phyloP scores from a whole-genome alignment of 345 rosid species.

The Brassica carinata region DNA sequence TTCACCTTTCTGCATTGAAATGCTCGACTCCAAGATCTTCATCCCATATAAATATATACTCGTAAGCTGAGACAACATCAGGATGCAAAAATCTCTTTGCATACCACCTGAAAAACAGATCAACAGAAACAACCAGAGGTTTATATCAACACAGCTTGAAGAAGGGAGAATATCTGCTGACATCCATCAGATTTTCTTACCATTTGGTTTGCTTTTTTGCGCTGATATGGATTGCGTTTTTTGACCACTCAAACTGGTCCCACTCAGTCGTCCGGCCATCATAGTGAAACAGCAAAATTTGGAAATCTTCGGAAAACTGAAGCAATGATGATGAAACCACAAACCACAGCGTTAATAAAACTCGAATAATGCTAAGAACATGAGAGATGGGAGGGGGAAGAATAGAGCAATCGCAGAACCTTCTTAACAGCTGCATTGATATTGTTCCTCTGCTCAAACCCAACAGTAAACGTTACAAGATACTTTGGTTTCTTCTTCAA shows the following conservation, averaged over 20 bases:
- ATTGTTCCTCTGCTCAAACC: constrained; percentile 67
- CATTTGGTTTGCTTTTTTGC: constrained; percentile 90
- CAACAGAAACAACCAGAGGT: constrained; percentile 20
- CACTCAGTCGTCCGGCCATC: constrained; percentile 89
- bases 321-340: constrained; percentile 29
- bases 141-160: no score
- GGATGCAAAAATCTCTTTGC: constrained; percentile 98
- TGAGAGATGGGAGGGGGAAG: neutral
- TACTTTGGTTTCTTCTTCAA: constrained; percentile 78
- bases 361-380: neutral
- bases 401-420: constrained; percentile 45
- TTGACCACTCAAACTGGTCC: constrained; percentile 94
- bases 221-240: constrained; percentile 75
- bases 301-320: constrained; percentile 89
- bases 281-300: constrained; percentile 83
- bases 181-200: constrained; percentile 43
- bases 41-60: constrained; percentile 94
- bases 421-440: constrained; percentile 75
- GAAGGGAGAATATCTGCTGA: no score
- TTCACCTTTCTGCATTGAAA: constrained; percentile 77
- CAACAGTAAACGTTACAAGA: constrained; percentile 84
- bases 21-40: constrained; percentile 97
- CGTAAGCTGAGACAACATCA: constrained; percentile 79
- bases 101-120: constrained; percentile 86
- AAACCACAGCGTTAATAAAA: constrained; percentile 30